phyloP scores from a whole-genome alignment of 306 rosid species.

The Crotalaria pallida region DNA sequence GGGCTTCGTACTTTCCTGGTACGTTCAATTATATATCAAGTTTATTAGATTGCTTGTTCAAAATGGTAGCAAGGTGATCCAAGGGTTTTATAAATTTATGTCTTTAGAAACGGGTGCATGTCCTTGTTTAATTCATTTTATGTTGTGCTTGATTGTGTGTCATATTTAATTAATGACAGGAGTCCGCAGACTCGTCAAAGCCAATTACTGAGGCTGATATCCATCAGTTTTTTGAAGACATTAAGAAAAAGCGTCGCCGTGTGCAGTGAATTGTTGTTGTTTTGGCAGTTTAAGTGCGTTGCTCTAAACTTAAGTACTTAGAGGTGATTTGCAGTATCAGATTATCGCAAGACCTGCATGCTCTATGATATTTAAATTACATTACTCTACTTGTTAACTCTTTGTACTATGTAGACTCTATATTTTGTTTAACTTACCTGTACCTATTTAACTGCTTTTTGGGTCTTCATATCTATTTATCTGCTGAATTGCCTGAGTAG shows the following conservation, averaged over 20 bases:
- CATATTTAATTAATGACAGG: slow-evolving; percentile 52
- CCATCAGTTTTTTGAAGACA: slow-evolving; percentile 77
- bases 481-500: neutral
- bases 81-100: neutral
- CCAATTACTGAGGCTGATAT: slow-evolving; percentile 81
- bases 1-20: slow-evolving; percentile 87
- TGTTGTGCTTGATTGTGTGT: slow-evolving; percentile 10
- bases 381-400: slow-evolving; percentile 14
- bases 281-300: slow-evolving; percentile 12
- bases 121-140: neutral
- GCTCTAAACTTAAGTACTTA: slow-evolving; percentile 17
- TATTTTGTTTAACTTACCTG: slow-evolving; percentile 6
- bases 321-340: slow-evolving; percentile 17
- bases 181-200: slow-evolving; percentile 77
- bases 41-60: neutral
- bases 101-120: neutral
- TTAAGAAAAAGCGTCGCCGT: slow-evolving; percentile 88
- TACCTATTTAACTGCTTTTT: neutral
- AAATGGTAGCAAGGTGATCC: neutral
- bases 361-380: slow-evolving; percentile 26
- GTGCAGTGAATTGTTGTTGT: slow-evolving; percentile 39
- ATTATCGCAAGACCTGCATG: slow-evolving; percentile 18
- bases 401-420: neutral
- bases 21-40: too few relatives aligned
- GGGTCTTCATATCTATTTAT: neutral